These are phyloP conservation scores for Schizonepeta tenuifolia DNA, from an alignment of 257 asterid species.

Conservation along the genomic window DNA sequence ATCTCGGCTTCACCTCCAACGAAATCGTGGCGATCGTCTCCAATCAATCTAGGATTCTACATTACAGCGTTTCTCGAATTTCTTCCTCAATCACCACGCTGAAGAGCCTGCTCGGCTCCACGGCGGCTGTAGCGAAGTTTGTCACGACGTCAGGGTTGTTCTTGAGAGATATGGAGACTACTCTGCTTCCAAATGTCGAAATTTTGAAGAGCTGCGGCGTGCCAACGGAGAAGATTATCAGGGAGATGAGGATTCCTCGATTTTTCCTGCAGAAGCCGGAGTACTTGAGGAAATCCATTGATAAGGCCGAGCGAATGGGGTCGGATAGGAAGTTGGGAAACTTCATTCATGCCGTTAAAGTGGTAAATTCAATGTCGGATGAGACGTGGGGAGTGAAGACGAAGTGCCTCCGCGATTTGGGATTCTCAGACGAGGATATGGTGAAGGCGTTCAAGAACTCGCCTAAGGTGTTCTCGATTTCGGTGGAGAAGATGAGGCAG, in stretches of 20 bases:
- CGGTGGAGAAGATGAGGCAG: slow-evolving; percentile 27
- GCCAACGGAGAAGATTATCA: slow-evolving; percentile 17
- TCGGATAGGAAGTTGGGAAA: not conserved
- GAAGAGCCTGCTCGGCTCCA: slow-evolving; percentile 34
- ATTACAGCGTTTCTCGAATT: slow-evolving; percentile 20
- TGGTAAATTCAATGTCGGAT: slow-evolving; percentile 27
- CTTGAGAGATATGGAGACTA: slow-evolving; percentile 34
- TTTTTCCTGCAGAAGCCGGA: slow-evolving; percentile 40
- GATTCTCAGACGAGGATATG: slow-evolving; percentile 32
- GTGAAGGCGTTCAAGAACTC: slow-evolving; percentile 18
- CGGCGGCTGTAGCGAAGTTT: slow-evolving; percentile 30
- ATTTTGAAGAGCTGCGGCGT: slow-evolving; percentile 45
- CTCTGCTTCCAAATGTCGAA: slow-evolving; percentile 41
- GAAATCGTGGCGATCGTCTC: slow-evolving; percentile 24
- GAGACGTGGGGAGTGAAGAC: slow-evolving; percentile 32
- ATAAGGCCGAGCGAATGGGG: slow-evolving; percentile 37
- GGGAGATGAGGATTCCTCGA: slow-evolving; percentile 25
- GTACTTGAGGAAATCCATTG: slow-evolving; percentile 34
- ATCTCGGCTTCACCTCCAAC: slow-evolving; percentile 33
- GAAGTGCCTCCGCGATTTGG: slow-evolving; percentile 25
- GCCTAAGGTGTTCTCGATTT: slow-evolving; percentile 25
- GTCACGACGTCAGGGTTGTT: slow-evolving; percentile 20
- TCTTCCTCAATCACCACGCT: slow-evolving; percentile 34
- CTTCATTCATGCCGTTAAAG: slow-evolving; percentile 31
- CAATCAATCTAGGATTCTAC: no score